Conservation (phyloP, 2,329 filamentous ascomycete species). For the Verticillium dahliae region DNA sequence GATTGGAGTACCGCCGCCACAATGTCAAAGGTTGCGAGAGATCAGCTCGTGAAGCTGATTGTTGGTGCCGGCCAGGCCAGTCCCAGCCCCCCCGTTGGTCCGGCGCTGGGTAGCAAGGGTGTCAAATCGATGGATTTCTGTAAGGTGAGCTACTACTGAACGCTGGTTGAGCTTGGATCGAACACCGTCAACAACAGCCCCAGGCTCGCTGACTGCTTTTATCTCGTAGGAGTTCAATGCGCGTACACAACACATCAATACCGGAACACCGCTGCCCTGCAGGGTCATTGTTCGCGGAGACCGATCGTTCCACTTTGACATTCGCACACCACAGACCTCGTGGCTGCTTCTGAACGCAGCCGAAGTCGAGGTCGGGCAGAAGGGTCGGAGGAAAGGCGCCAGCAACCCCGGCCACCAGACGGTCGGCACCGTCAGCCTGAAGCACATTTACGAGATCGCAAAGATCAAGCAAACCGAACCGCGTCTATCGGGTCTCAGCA, state of each 20-base stretch:
- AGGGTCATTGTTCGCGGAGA: slow-evolving; percentile 89
- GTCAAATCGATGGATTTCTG: slow-evolving; percentile 99
- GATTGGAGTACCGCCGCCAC: slow-evolving; percentile 5
- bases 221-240: slow-evolving; percentile 85
- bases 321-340: slow-evolving; percentile 91
- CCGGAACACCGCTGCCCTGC: slow-evolving; percentile 82
- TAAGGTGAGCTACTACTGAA: slow-evolving; percentile 55
- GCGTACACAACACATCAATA: slow-evolving; percentile 73
- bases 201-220: slow-evolving; percentile 5
- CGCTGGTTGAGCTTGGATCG: neutral
- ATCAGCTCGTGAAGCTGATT: slow-evolving; percentile 92
- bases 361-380: slow-evolving; percentile 62
- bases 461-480: slow-evolving; percentile 85
- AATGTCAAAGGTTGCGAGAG: slow-evolving; percentile 47
- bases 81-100: slow-evolving; percentile 92
- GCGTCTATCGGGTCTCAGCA: slow-evolving; percentile 62
- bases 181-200: neutral
- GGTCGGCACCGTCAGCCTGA: slow-evolving; percentile 81
- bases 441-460: slow-evolving; percentile 96
- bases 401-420: slow-evolving; percentile 67
- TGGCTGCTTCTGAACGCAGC: slow-evolving; percentile 83
- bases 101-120: slow-evolving; percentile 92
- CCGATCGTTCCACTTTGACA: slow-evolving; percentile 85
- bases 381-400: slow-evolving; percentile 74
- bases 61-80: slow-evolving; percentile 93